Percentiles rank a stretch among this genome's conserved stretches.
Conservation (phyloP, 768 basidiomycete genomes). For the Xerocomellus dryophilus region DNA sequence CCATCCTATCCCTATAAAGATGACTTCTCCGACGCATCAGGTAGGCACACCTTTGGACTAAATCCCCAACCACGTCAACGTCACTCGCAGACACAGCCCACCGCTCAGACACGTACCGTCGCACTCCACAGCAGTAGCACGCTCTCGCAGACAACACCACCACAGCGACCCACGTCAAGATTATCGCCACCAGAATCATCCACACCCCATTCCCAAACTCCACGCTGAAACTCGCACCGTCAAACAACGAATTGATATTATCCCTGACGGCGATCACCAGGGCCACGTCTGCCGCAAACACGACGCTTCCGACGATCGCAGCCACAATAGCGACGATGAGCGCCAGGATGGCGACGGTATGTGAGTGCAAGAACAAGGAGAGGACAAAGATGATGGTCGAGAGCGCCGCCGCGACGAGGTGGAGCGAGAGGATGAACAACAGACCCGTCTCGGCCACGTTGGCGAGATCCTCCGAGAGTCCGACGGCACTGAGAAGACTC, state of each 20-base stretch:
- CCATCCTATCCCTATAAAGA: background rate
- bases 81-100: background rate
- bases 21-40: background rate
- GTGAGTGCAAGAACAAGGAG: conserved; percentile 59
- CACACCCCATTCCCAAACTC: conserved; percentile 68
- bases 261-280: conserved; percentile 51
- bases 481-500: conserved; percentile 39
- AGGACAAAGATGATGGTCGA: conserved; percentile 51
- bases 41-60: conserved; percentile 3
- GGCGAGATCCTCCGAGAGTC: conserved; percentile 44
- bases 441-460: conserved; percentile 48
- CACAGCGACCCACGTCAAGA: conserved; percentile 59
- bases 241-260: conserved; percentile 38
- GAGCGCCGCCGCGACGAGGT: conserved; percentile 62
- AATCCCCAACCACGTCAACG: conserved; percentile 5
- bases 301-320: conserved; percentile 50
- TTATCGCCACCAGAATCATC: conserved; percentile 60
- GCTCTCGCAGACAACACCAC: conserved; percentile 59
- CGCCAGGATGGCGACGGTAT: conserved; percentile 51
- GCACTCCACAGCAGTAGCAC: conserved; percentile 69
- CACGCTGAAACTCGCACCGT: conserved; percentile 43
- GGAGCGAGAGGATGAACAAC: conserved; percentile 59
- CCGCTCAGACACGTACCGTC: conserved; percentile 32
- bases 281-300: conserved; percentile 62
- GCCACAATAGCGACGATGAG: conserved; percentile 58